Percentiles rank a stretch among this genome's conserved stretches.
Conservation (phyloP, 1,284 basidiomycete genomes). For the Naganishia sp. region DNA sequence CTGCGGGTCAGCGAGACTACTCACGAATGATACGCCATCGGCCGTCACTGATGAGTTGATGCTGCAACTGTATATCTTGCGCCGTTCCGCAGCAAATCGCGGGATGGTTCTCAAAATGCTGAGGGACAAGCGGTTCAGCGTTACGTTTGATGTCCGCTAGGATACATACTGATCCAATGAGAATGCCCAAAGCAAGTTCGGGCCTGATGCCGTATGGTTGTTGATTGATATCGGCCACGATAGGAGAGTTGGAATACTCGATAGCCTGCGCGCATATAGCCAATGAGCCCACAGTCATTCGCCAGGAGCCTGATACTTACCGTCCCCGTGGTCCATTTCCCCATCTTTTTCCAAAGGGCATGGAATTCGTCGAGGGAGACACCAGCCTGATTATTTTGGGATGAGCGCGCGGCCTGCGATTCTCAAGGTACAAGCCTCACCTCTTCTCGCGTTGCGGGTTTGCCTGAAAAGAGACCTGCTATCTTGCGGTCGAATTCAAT, state of each 20-base stretch:
- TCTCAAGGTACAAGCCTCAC: not conserved
- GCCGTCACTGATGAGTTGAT: slow-evolving; percentile 66
- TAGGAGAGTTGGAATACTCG: slow-evolving; percentile 14
- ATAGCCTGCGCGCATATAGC: not conserved
- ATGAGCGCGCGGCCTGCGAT: not conserved
- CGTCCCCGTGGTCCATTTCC: slow-evolving; percentile 37
- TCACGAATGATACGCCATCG: slow-evolving; percentile 67
- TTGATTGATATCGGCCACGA: slow-evolving; percentile 10
- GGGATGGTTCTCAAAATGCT: slow-evolving; percentile 53
- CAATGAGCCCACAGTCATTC: slow-evolving; percentile 2
- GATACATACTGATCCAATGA: slow-evolving; percentile 20
- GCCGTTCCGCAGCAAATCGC: slow-evolving; percentile 66
- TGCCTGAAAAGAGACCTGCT: slow-evolving; percentile 72
- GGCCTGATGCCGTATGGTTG: slow-evolving; percentile 7
- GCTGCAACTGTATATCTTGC: slow-evolving; percentile 67
- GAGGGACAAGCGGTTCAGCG: slow-evolving; percentile 22
- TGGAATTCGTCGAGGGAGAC: slow-evolving; percentile 66
- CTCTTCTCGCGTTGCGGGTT: slow-evolving; percentile 62
- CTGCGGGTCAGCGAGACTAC: not conserved
- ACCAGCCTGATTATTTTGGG: slow-evolving; percentile 58
- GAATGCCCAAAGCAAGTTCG: slow-evolving; percentile 20
- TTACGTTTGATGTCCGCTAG: not conserved
- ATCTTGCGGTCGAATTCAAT: slow-evolving; percentile 78
- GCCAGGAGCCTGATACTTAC: slow-evolving; percentile 55
- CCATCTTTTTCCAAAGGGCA: slow-evolving; percentile 32